These are phyloP conservation scores for Tylopilus cervinicoccineus DNA, from an alignment of 768 basidiomycete genomes.

Conservation along the genomic window DNA sequence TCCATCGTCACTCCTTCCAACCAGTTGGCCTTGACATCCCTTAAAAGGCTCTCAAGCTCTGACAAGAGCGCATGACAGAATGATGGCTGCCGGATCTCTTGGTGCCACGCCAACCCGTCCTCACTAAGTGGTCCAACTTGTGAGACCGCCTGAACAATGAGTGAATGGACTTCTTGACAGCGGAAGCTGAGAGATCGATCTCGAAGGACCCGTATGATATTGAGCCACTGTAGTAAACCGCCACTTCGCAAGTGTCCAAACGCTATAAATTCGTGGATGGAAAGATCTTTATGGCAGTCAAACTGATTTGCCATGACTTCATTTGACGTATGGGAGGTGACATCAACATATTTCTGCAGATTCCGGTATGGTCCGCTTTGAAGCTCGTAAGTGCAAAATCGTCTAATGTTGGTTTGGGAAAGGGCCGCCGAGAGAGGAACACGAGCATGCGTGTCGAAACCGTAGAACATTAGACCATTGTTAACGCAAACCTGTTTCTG, in stretches of 20 bases:
- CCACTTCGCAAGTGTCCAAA: constrained; percentile 41
- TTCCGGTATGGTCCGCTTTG: constrained; percentile 29
- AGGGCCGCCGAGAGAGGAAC: not conserved
- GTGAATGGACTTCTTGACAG: constrained; percentile 35
- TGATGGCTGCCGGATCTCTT: constrained; percentile 8
- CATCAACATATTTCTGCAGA: constrained; percentile 31
- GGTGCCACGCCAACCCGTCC: constrained; percentile 7
- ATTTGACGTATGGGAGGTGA: not conserved
- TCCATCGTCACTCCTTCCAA: constrained; percentile 27
- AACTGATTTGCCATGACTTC: constrained; percentile 37
- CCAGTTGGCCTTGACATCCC: constrained; percentile 39
- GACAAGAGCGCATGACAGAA: constrained; percentile 27
- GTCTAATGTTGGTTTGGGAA: not conserved
- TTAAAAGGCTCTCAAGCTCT: constrained; percentile 29
- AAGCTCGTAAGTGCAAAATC: constrained; percentile 28
- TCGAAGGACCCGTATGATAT: constrained; percentile 41
- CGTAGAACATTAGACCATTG: constrained; percentile 30
- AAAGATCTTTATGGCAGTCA: constrained; percentile 37
- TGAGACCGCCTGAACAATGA: constrained; percentile 41
- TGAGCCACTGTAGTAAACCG: constrained; percentile 44
- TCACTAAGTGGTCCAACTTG: constrained; percentile 34
- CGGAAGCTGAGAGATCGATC: constrained; percentile 36
- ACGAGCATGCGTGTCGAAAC: constrained; percentile 26
- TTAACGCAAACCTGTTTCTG: constrained; percentile 13
- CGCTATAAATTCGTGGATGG: constrained; percentile 28